Evolutionary conservation across 2,329 filamentous ascomycete genomes (phyloP), one percentile per base, ranked within the genome.

Genomic region (Gnomoniopsis sp.): DNA sequence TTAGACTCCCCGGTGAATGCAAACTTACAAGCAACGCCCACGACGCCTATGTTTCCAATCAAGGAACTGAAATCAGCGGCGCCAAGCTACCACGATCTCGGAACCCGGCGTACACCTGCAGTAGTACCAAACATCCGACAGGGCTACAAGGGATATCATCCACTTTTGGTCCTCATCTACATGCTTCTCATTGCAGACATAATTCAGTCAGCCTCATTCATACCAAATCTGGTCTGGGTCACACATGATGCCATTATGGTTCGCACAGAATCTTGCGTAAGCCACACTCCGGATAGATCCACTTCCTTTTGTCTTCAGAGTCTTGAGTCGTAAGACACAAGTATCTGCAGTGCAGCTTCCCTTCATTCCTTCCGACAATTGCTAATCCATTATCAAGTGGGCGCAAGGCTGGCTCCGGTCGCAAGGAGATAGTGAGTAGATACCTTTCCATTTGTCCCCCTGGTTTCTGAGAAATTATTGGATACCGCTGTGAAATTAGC

Each of bases 171-270:
- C 4, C 55, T 57, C 11, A 57, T 57, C n/a, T 57, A 57, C 21
- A 57, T 57, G 55, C 55, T 57, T 3, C 49, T 57, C 2, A 57
- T 57, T 14, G 55, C 55, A 41, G 55, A 57, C 21, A 57, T 57
- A 2, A 57, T 57, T 17, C 55, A 57, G 49, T 57, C 55, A 3
- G 38, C 55, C 30, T 57, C 55, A 0, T 52, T 52, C 14, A 53
- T 57, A 10, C 55, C 55, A 2, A 57, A 57, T 34, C 38, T 57
- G 6, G 55, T 53, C 26, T 57, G 55, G 55, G 30, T 52, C 1
- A 33, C 44, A 0, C 48, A 52, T 15, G 22, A 57, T 2, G 55
- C 55, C 41, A 57, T 57, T 17, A 36, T 17, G 2, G 55, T 57
- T 11, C 49, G 49, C 11, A 52, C 55, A 3, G 55, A 52, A 14